A percentile compares a stretch with the other conserved stretches of the same genome.
Evolutionary conservation across 1,284 basidiomycete species (phyloP).

Genomic region (Thelephora terrestris): DNA sequence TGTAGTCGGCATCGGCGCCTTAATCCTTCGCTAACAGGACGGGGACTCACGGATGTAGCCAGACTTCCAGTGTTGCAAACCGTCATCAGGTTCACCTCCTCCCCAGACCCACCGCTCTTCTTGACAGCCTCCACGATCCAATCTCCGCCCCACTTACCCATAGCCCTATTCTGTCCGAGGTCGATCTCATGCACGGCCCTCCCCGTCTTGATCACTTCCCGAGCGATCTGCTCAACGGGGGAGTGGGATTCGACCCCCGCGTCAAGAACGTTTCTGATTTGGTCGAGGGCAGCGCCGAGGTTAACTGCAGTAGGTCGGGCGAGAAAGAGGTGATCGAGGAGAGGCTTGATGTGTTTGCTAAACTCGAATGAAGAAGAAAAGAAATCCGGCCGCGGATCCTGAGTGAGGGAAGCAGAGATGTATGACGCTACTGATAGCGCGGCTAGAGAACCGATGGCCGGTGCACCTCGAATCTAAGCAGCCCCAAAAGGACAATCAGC

Average conservation of each 20-base stretch:
- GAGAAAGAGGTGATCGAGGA: conserved; percentile 67
- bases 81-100: conserved; percentile 70
- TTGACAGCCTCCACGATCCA: conserved; percentile 64
- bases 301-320: conserved; percentile 94
- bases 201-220: conserved; percentile 53
- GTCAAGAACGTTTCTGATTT: conserved; percentile 46
- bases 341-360: conserved; percentile 39
- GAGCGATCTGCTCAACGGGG: conserved; percentile 38
- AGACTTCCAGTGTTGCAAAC: conserved; percentile 95
- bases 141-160: conserved; percentile 75
- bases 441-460: conserved; percentile 88
- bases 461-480: conserved; percentile 76
- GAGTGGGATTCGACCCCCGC: conserved; percentile 29
- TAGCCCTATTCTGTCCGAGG: conserved; percentile 70
- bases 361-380: conserved; percentile 40
- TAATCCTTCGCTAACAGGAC: not conserved
- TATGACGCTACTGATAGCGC: conserved; percentile 68
- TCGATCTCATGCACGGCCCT: conserved; percentile 72
- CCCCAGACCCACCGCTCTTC: conserved; percentile 34
- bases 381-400: conserved; percentile 35
- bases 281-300: conserved; percentile 72
- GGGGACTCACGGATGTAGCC: conserved; percentile 69
- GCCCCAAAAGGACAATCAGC: not conserved
- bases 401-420: conserved; percentile 36
- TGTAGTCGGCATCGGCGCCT: conserved; percentile 5